Base-by-base conservation (phyloP, 805 yeast species). In the Pichia eremophila region DNA sequence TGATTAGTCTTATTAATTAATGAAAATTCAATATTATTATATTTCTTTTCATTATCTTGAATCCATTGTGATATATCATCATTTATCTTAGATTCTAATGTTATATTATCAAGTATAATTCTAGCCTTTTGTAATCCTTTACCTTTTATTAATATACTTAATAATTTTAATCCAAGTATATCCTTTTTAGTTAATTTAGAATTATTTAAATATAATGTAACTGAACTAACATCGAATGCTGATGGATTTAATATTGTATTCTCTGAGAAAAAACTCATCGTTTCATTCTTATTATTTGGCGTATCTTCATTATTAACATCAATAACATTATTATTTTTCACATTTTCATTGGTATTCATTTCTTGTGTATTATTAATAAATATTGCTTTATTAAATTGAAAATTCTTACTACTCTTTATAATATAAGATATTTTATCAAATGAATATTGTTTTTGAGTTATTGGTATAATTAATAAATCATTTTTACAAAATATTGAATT, bases 341-440 rank as follows among this genome's bases (percentile, higher is more conserved):
- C 11, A 28, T n/a, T 14, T 28, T 41, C 39, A 15, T 25, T n/a
- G 10, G 32, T 35, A 29, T 19, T 22, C 19, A 14, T 51, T 28
- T 51, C 56, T 47, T 56, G 59, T 41, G 58, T 57, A 40, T 61
- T 61, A 47, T 61, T 63, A 29, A 63, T 57, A 43, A 63, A 57
- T 2, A 63, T 41, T 29, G 59, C 57, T 28, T 56, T 54, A 42
- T 54, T 50, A 28, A 39, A 50, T 8, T 47, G 42, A 19, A 37
- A 36, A 10, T 44, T 39, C 5, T 47, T 49, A 7, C 60, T 45
- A 12, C 55, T 48, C 6, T 31, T 41, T n/a, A 50, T 46, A 22
- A 57, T 47, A 10, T 53, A 49, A 6, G 31, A 28, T 22, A 58
- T 37, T 18, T 51, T 18, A 2, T 38, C 44, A 3, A 50, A 37